These are phyloP conservation scores for Nicotiana otophora DNA, from an alignment of 257 asterid species.

Conservation along the genomic window DNA sequence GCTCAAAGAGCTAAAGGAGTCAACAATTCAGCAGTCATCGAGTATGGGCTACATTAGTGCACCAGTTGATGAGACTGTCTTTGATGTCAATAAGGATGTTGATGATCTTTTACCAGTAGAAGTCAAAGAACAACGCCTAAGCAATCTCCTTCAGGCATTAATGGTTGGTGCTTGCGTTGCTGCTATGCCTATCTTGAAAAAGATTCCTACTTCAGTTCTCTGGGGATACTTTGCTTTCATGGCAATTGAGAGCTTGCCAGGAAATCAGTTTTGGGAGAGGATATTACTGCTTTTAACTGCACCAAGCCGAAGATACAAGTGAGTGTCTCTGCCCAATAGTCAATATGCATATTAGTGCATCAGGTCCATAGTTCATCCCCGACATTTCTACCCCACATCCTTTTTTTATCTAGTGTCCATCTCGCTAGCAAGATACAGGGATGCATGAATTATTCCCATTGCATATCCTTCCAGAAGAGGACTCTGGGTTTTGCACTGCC, in stretches of 20 bases:
- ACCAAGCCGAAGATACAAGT: slow-evolving; percentile 91
- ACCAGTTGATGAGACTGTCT: slow-evolving; percentile 70
- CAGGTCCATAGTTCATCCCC: background rate
- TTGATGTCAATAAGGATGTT: slow-evolving; percentile 80
- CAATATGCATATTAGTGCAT: background rate
- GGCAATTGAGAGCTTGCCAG: slow-evolving; percentile 97
- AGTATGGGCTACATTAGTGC: slow-evolving; percentile 67
- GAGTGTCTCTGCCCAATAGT: slow-evolving; percentile 2
- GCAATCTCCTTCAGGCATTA: slow-evolving; percentile 81
- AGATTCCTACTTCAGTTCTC: slow-evolving; percentile 83
- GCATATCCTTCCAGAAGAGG: background rate
- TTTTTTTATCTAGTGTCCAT: too few species aligned
- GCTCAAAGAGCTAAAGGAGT: slow-evolving; percentile 75
- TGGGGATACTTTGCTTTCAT: slow-evolving; percentile 99
- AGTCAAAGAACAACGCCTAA: slow-evolving; percentile 91
- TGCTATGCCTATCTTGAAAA: slow-evolving; percentile 79
- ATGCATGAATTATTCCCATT: background rate
- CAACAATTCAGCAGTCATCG: slow-evolving; percentile 67
- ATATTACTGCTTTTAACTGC: slow-evolving; percentile 76
- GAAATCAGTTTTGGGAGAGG: slow-evolving; percentile 98
- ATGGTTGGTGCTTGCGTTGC: slow-evolving; percentile 77
- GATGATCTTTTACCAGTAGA: slow-evolving; percentile 83
- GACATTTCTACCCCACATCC: background rate
- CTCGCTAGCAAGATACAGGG: too few species aligned
- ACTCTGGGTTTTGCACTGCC: background rate